Conservation (phyloP, 1,284 basidiomycete species). For the Meripilus lineatus region DNA sequence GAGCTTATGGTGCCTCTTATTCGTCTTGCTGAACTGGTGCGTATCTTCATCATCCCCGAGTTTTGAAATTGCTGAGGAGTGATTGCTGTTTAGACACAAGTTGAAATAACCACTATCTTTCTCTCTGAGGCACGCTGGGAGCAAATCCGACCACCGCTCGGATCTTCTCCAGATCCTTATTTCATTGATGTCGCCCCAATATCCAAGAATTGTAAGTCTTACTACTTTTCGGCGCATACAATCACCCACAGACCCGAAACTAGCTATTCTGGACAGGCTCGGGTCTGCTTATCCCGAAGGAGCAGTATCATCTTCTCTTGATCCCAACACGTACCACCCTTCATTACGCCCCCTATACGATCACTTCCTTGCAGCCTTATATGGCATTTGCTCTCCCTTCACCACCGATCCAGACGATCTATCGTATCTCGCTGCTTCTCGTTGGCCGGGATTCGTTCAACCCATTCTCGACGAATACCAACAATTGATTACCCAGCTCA, state of each 20-base stretch:
- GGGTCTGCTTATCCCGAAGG: slow-evolving; percentile 24
- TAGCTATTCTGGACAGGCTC: slow-evolving; percentile 37
- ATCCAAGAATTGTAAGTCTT: slow-evolving; percentile 53
- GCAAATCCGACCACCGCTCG: slow-evolving; percentile 63
- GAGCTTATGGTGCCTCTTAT: slow-evolving; percentile 68
- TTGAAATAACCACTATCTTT: slow-evolving; percentile 55
- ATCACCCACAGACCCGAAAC: not conserved
- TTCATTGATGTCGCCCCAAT: slow-evolving; percentile 58
- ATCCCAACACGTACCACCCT: slow-evolving; percentile 43
- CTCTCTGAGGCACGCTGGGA: slow-evolving; percentile 72
- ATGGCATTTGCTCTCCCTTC: slow-evolving; percentile 62
- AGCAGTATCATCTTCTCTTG: slow-evolving; percentile 10
- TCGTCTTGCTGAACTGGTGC: slow-evolving; percentile 70
- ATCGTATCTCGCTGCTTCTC: slow-evolving; percentile 68
- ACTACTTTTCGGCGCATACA: not conserved
- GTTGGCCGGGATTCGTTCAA: slow-evolving; percentile 76
- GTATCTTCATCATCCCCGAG: slow-evolving; percentile 25
- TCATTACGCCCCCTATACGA: slow-evolving; percentile 54
- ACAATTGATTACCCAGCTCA: slow-evolving; percentile 12
- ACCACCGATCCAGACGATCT: slow-evolving; percentile 67
- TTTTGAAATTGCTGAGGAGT: not conserved
- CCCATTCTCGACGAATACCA: slow-evolving; percentile 56
- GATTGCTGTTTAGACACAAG: slow-evolving; percentile 31
- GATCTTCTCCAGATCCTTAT: slow-evolving; percentile 73
- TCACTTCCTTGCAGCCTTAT: slow-evolving; percentile 62